These are phyloP conservation scores for Trichoderma reesei DNA, from an alignment of 495 filamentous ascomycete genomes.

Conservation along the genomic window DNA sequence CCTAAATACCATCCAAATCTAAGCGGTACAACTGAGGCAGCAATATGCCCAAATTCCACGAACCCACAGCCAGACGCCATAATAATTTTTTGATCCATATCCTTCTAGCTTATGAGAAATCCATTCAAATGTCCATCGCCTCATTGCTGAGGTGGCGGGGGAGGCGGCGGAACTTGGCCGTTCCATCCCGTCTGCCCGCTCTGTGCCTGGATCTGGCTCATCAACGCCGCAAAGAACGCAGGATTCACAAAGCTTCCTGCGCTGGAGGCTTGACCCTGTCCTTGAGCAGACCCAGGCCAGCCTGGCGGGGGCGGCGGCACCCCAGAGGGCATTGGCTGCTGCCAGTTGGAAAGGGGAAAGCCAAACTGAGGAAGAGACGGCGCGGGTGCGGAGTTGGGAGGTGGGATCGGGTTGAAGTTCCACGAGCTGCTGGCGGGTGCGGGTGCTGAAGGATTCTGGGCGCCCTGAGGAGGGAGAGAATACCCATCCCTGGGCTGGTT, in stretches of 20 bases:
- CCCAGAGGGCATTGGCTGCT: slow-evolving; percentile 13
- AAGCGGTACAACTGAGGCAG: too few species aligned
- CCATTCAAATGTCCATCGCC: too few species aligned
- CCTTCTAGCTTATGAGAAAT: too few species aligned
- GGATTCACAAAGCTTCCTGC: slow-evolving; percentile 48
- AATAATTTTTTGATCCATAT: too few species aligned
- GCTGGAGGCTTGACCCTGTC: slow-evolving; percentile 14
- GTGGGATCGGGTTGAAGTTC: slow-evolving; percentile 17
- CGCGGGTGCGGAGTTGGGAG: slow-evolving; percentile 21
- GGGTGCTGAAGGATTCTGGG: neutral
- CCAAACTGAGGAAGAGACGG: slow-evolving; percentile 12
- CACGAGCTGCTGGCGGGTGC: slow-evolving; percentile 14
- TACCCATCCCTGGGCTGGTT: slow-evolving; percentile 14
- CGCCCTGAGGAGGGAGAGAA: slow-evolving; percentile 15
- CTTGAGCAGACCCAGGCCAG: slow-evolving; percentile 14
- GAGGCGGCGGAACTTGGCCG: slow-evolving; percentile 16
- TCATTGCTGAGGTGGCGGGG: slow-evolving; percentile 15
- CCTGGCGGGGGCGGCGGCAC: slow-evolving; percentile 22
- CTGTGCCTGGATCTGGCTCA: slow-evolving; percentile 37
- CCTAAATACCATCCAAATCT: too few species aligned
- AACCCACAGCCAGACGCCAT: neutral
- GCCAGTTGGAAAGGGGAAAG: slow-evolving; percentile 6
- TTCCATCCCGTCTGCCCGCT: slow-evolving; percentile 20
- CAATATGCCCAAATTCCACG: neutral
- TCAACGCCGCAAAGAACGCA: slow-evolving; percentile 42